Percentiles rank a stretch among this genome's conserved stretches.
Evolutionary conservation across 2,329 filamentous ascomycete genomes (phyloP).

Genomic region (Phyllosticta ampelicida): DNA sequence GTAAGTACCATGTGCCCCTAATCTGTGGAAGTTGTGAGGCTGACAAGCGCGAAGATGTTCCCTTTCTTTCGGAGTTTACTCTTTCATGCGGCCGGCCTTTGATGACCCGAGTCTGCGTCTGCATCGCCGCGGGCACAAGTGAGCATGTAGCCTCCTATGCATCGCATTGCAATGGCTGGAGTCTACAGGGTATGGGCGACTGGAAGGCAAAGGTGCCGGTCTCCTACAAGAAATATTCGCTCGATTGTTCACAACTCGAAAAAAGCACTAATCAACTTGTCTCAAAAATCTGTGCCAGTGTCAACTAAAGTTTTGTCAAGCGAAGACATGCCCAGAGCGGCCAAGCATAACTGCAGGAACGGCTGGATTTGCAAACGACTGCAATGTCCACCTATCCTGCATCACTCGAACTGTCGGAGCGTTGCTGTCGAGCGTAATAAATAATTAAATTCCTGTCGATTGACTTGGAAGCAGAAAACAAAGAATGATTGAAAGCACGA

Average conservation of each 20-base stretch:
- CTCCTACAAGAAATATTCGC: neutral
- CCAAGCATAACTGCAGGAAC: no score
- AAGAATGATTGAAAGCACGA: no score
- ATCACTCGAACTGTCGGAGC: no score
- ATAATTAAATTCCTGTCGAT: no score
- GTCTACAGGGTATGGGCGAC: neutral
- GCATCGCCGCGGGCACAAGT: neutral
- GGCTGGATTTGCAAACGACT: no score
- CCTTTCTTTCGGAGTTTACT: constrained; percentile 6
- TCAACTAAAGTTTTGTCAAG: no score
- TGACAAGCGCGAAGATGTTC: neutral
- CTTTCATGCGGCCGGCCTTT: constrained; percentile 1
- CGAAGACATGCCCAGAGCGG: no score
- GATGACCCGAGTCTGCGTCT: constrained; percentile 3
- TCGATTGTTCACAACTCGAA: neutral
- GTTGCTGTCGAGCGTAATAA: no score
- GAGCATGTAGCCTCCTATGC: neutral
- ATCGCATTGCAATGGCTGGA: neutral
- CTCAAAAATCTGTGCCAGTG: no score
- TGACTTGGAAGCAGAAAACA: no score
- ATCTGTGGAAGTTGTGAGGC: neutral
- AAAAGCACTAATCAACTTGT: neutral
- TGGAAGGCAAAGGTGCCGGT: neutral
- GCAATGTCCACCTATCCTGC: no score
- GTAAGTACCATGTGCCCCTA: neutral